Evolutionary conservation across 257 asterid species (phyloP).

Genomic region (Solanum sejunctum): DNA sequence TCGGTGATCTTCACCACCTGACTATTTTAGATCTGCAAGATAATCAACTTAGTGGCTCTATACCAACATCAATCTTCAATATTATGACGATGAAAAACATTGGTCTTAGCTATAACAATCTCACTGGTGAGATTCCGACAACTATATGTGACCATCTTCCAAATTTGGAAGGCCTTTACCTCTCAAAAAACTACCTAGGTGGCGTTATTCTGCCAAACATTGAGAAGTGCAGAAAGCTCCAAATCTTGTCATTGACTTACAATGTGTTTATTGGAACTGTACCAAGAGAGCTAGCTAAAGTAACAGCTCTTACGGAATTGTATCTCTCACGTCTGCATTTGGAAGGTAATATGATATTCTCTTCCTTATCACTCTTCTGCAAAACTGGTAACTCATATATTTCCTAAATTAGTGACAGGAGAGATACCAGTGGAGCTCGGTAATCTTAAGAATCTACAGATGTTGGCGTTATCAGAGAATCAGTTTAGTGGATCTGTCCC

Average conservation of each 20-base stretch:
- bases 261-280: background rate
- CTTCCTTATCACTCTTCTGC: no score
- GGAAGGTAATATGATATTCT: background rate
- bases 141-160: background rate
- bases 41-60: no score
- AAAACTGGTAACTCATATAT: background rate
- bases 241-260: rapidly evolving
- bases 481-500: no score
- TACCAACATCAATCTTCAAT: no score
- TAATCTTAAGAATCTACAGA: background rate
- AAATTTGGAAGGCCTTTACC: background rate
- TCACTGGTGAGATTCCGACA: background rate
- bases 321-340: background rate
- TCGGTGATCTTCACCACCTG: no score
- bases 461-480: rapidly evolving
- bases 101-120: no score
- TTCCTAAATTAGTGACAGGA: background rate
- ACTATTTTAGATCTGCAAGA: no score
- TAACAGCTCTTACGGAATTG: background rate
- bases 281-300: background rate
- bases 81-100: no score
- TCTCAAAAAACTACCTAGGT: background rate
- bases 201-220: background rate
- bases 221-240: background rate
- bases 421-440: background rate